Evolutionary conservation across 345 rosid species (phyloP), one percentile per base, ranked within the genome.

Genomic region (Lenwebbia sp.): DNA sequence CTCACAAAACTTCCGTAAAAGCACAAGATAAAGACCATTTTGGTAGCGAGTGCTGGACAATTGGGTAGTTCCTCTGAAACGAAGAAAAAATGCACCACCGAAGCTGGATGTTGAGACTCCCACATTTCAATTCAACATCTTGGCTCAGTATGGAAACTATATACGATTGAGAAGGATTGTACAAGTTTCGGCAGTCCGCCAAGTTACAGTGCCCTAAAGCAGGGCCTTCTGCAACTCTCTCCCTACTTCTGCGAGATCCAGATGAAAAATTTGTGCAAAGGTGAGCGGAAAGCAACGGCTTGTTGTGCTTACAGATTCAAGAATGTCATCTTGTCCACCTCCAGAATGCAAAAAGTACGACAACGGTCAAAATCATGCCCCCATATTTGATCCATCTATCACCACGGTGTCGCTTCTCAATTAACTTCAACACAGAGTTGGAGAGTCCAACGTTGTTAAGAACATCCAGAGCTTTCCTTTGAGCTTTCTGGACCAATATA

Each of bases 371-470:
- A 26, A 91, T 85, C 98, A 96, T 97, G 84, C 99, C 99, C 1
- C 88, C 86, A 14, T 97, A 97, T 88, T 97, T 97, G 92, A 97
- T 96, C 98, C 94, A 92, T 2, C 86, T 92, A 86, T 97, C 99
- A 7, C 95, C 93, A 75, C 97, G 99, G 88, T 92, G 95, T 84
- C 99, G 93, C 94, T 96, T 93, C 92, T 96, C 99, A 25, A 97
- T 92, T 65, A 97, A 95, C 91, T 97, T 95, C 93, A 97, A 84
- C 28, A 96, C 97, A 0, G 98, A 94, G 86, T 92, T 97, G 76
- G 99, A 96, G 62, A 94, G 98, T 74, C 99, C 99, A 82, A 96
- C 96, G 0, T 98, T 97, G 90, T 96, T 96, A 13, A 95, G 93
- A 65, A 95, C 94, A 90, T 93, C 96, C 92, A 94, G 84, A 85